Evolutionary conservation across 257 asterid species (phyloP), one percentile per base, ranked within the genome.

Genomic region (Solanum appendiculatum): DNA sequence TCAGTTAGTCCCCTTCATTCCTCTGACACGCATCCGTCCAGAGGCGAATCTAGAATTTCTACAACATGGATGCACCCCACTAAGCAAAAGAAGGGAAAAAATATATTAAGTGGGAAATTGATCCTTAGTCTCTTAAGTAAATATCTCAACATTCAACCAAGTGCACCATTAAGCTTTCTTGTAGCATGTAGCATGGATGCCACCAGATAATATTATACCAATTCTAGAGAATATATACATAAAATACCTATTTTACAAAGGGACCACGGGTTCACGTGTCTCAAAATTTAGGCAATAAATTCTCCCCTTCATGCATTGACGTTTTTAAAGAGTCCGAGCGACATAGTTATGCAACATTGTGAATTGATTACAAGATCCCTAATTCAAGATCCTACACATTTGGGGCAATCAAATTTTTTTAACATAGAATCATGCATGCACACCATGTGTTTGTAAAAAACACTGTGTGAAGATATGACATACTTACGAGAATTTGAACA

Each of bases 401-500:
- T 81, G 44, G 42, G 29, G 33, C 18, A 2, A 54, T 15, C 11
- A 56, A n/a, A n/a, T n/a, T n/a, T n/a, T n/a, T n/a, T n/a, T n/a
- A n/a, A n/a, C n/a, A 56, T 56, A 48, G 64, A 27, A 37, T 6
- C 12, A 74, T 3, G 16, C n/a, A 42, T 46, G 85, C 68, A 48
- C 66, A 5, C 85, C 36, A 48, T 10, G 20, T 3, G 37, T 80
- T 40, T 8, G 36, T 78, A 15, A 27, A 44, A 48, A 46, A 25
- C 63, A 14, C 33, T 86, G 90, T 89, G 92, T 89, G 88, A 31
- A 64, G 93, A 88, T 63, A 63, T 85, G 94, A 93, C 99, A 85
- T 96, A 95, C 99, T 92, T 97, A 97, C 99, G 94, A 97, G 99
- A 91, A 95, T 95, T 87, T 97, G 99, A 81, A 98, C 98, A 86